These are phyloP conservation scores for Cyclocybe aegerita DNA, from an alignment of 768 basidiomycete species.

Conservation along the genomic window DNA sequence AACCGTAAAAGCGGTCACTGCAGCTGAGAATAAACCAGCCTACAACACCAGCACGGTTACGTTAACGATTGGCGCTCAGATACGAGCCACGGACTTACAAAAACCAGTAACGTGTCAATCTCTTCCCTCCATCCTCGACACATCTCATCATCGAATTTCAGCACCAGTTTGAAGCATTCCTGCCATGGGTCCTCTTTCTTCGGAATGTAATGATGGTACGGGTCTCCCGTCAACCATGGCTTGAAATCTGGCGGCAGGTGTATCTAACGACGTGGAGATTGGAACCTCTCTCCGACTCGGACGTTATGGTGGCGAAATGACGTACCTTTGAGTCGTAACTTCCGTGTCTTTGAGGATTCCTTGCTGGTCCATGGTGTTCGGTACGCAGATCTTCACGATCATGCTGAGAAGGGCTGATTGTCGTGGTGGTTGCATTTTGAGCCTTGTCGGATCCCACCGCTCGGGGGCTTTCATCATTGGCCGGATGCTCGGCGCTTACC, in stretches of 20 bases:
- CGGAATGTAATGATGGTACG: slow-evolving; percentile 8
- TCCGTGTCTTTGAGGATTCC: no score
- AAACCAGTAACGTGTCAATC: slow-evolving; percentile 18
- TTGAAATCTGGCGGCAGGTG: slow-evolving; percentile 3
- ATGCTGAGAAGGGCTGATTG: no score
- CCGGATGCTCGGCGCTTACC: no score
- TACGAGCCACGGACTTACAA: slow-evolving; percentile 14
- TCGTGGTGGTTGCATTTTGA: no score
- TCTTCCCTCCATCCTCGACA: slow-evolving; percentile 21
- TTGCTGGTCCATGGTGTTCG: no score
- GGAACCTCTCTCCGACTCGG: no score
- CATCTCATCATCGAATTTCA: slow-evolving; percentile 14
- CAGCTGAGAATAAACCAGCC: slow-evolving; percentile 26
- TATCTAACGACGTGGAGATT: not conserved
- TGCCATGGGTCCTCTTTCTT: slow-evolving; percentile 17
- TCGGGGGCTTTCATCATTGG: no score
- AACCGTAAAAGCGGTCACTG: slow-evolving; percentile 24
- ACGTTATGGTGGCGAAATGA: no score
- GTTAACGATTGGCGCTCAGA: not conserved
- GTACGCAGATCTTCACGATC: no score
- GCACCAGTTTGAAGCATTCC: slow-evolving; percentile 12
- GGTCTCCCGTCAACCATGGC: slow-evolving; percentile 3
- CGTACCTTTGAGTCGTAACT: no score
- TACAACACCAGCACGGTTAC: not conserved
- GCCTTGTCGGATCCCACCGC: no score